A percentile compares a stretch with the other conserved stretches of the same genome.
These are phyloP conservation scores for Prinsepia uniflora DNA, from an alignment of 306 rosid species.

Conservation along the genomic window DNA sequence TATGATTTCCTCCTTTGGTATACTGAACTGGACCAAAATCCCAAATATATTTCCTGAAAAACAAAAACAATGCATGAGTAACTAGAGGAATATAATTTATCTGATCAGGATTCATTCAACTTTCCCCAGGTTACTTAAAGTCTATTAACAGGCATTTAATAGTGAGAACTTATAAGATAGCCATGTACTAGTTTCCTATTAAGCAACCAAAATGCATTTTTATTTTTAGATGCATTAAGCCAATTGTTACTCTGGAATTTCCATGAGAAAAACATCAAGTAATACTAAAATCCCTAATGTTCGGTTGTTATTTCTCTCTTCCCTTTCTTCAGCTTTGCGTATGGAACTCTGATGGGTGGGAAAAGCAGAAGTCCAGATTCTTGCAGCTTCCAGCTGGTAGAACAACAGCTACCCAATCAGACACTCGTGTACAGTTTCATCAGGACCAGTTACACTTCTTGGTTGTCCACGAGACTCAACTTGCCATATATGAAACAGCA, in stretches of 20 bases:
- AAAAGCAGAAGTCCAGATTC: conserved; percentile 75
- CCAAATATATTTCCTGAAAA: background rate
- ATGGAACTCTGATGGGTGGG: conserved; percentile 96
- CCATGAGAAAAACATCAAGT: background rate
- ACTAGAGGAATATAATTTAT: background rate
- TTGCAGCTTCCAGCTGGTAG: conserved; percentile 89
- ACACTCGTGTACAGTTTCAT: conserved; percentile 92
- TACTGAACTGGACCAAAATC: background rate
- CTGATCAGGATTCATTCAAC: background rate
- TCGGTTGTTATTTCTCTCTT: background rate
- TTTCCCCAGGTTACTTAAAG: background rate
- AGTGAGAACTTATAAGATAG: background rate
- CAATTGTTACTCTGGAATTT: background rate
- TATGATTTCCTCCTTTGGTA: background rate
- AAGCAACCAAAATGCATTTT: background rate
- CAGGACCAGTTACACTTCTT: conserved; percentile 83
- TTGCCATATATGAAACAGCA: conserved; percentile 81
- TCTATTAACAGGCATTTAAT: background rate
- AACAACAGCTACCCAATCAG: conserved; percentile 64
- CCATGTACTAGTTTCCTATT: background rate
- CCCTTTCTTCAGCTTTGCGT: conserved; percentile 55
- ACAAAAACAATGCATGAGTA: background rate
- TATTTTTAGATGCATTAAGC: background rate
- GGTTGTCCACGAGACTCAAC: conserved; percentile 93
- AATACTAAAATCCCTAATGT: background rate